Percentiles rank a stretch among this genome's conserved stretches.
These are phyloP conservation scores for Immersiporthe knoxdaviesiana DNA, from an alignment of 2,329 filamentous ascomycete species.

Conservation along the genomic window DNA sequence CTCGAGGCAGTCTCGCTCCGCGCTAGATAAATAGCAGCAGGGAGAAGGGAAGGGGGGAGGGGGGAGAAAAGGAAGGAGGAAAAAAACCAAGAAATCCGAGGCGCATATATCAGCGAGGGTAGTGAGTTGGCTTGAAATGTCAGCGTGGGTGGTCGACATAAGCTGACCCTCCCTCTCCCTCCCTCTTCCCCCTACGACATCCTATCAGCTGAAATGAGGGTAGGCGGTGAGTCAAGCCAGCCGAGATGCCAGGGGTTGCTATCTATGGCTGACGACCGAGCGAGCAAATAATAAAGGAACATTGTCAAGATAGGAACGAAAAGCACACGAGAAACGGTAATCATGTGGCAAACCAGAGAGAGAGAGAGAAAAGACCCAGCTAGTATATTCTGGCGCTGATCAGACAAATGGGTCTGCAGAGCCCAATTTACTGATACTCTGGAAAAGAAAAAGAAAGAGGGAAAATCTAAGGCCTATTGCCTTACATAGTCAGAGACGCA, in stretches of 20 bases:
- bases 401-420: not conserved
- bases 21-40: not conserved
- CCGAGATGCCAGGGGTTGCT: not conserved
- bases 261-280: no score
- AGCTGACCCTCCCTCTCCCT: not conserved
- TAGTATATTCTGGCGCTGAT: conserved; percentile 14
- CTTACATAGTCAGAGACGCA: conserved; percentile 9
- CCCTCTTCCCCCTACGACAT: not conserved
- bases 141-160: not conserved
- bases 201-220: not conserved
- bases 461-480: not conserved
- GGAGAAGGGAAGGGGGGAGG: no score
- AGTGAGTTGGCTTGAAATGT: not conserved
- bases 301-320: not conserved
- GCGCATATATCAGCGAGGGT: not conserved
- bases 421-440: conserved; percentile 3
- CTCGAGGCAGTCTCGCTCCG: not conserved
- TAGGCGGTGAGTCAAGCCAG: not conserved
- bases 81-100: no score
- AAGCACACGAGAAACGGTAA: not conserved
- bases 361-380: conserved; percentile 5
- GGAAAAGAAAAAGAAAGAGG: no score
- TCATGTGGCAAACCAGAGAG: conserved; percentile 12
- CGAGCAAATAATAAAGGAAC: not conserved
- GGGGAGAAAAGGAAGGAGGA: no score